Evolutionary conservation across 805 yeast species (phyloP).

Genomic region (Saccharomyces kudriavzevii): DNA sequence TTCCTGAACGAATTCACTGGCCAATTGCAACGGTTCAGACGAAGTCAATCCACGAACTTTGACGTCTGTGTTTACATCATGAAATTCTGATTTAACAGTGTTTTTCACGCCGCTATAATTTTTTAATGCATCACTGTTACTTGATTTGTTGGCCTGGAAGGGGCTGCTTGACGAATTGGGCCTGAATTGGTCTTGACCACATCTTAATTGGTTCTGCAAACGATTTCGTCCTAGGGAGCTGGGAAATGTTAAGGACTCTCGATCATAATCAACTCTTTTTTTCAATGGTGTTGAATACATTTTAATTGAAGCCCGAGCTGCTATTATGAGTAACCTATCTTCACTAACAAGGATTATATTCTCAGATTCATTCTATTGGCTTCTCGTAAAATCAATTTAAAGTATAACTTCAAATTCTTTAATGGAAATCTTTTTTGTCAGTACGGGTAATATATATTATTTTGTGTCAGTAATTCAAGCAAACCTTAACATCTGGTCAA

Average conservation of each 20-base stretch:
- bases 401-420: background rate
- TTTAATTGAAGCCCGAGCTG: background rate
- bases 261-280: background rate
- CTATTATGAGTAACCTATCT: background rate
- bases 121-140: background rate
- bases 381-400: background rate
- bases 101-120: background rate
- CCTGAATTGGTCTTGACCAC: background rate
- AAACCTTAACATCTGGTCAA: too few species aligned
- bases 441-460: background rate
- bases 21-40: slow-evolving; percentile 39
- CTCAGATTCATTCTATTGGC: background rate
- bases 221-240: background rate
- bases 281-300: background rate
- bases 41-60: slow-evolving; percentile 22
- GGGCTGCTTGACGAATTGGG: background rate
- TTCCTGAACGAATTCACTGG: slow-evolving; percentile 51
- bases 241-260: background rate
- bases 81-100: background rate
- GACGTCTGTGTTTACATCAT: slow-evolving; percentile 19
- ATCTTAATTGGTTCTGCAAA: background rate
- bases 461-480: background rate
- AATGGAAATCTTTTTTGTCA: background rate
- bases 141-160: background rate
- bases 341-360: background rate